Conservation (phyloP, 2,329 filamentous ascomycete species). For the Graphilbum sp. region DNA sequence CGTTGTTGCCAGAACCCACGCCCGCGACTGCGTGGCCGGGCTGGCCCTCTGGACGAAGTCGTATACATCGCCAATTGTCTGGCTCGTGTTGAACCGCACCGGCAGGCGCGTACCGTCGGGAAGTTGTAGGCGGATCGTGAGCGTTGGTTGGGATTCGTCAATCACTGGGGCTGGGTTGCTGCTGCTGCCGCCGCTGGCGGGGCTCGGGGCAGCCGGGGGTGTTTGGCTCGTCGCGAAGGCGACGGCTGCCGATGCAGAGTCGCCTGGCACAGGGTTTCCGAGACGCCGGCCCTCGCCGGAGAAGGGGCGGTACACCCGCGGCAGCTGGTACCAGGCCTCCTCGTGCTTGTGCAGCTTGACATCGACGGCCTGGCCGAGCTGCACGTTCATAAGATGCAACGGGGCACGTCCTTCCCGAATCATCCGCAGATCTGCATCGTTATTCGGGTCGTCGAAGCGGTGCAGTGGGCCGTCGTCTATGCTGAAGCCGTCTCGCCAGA, state of each 20-base stretch:
- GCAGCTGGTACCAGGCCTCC: conserved; percentile 56
- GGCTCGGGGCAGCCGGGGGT: conserved; percentile 15
- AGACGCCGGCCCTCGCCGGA: conserved; percentile 55
- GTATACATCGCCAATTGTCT: conserved; percentile 66
- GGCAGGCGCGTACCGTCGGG: conserved; percentile 61
- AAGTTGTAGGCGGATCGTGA: conserved; percentile 62
- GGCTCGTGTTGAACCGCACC: conserved; percentile 67
- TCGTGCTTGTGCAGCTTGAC: conserved; percentile 64
- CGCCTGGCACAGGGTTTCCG: conserved; percentile 60
- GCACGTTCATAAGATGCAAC: conserved; percentile 61
- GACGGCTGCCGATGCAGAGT: no score
- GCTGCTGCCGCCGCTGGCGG: conserved; percentile 12
- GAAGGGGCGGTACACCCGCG: conserved; percentile 64
- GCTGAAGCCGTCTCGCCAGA: conserved; percentile 76
- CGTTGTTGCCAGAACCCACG: conserved; percentile 64
- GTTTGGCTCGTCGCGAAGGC: no score
- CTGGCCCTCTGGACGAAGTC: conserved; percentile 53
- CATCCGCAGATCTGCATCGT: conserved; percentile 54
- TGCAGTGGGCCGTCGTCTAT: conserved; percentile 66
- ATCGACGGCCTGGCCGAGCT: conserved; percentile 58
- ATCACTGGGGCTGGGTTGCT: conserved; percentile 22
- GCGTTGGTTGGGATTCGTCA: conserved; percentile 48
- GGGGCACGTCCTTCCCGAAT: conserved; percentile 65
- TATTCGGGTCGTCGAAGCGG: conserved; percentile 64
- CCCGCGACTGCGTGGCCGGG: conserved; percentile 35